A percentile compares a stretch with the other conserved stretches of the same genome.
Conservation (phyloP, 192 early-diverging fungal genomes). For the Ramicandelaber brevisporus region DNA sequence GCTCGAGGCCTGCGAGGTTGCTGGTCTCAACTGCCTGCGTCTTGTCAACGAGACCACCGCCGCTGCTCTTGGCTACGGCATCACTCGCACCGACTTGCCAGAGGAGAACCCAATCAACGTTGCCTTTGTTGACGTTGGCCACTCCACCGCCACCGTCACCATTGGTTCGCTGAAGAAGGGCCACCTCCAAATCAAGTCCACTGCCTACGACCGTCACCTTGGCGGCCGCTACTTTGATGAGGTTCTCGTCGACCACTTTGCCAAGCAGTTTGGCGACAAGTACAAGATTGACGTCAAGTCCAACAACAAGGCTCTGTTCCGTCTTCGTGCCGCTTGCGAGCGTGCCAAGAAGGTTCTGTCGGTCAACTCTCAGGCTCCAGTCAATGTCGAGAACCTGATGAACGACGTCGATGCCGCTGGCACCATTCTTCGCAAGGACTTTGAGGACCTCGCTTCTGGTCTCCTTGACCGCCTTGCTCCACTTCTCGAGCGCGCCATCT, state of each 20-base stretch:
- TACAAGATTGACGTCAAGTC: slow-evolving; percentile 80
- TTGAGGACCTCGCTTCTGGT: slow-evolving; percentile 53
- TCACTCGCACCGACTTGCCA: slow-evolving; percentile 91
- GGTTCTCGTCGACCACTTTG: slow-evolving; percentile 63
- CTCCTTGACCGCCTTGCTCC: slow-evolving; percentile 39
- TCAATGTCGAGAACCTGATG: slow-evolving; percentile 91
- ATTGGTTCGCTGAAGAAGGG: slow-evolving; percentile 89
- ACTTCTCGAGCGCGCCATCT: slow-evolving; percentile 53
- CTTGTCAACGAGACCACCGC: slow-evolving; percentile 87
- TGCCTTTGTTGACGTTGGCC: slow-evolving; percentile 82
- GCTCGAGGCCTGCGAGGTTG: slow-evolving; percentile 63
- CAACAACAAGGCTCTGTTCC: slow-evolving; percentile 74
- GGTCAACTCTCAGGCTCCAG: slow-evolving; percentile 68
- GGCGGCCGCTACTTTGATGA: slow-evolving; percentile 93
- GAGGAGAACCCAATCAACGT: slow-evolving; percentile 79
- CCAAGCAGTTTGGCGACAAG: slow-evolving; percentile 73
- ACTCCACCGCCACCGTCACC: slow-evolving; percentile 58
- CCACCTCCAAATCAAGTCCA: slow-evolving; percentile 73
- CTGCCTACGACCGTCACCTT: slow-evolving; percentile 78
- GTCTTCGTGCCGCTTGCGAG: slow-evolving; percentile 69
- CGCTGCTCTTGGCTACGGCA: slow-evolving; percentile 86
- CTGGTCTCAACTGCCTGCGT: slow-evolving; percentile 71
- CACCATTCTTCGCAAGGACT: slow-evolving; percentile 59
- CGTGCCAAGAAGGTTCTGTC: slow-evolving; percentile 92
- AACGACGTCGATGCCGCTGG: slow-evolving; percentile 83